Conservation (phyloP, 352 stramenopile genomes). For the Pelagophyceae sp. region DNA sequence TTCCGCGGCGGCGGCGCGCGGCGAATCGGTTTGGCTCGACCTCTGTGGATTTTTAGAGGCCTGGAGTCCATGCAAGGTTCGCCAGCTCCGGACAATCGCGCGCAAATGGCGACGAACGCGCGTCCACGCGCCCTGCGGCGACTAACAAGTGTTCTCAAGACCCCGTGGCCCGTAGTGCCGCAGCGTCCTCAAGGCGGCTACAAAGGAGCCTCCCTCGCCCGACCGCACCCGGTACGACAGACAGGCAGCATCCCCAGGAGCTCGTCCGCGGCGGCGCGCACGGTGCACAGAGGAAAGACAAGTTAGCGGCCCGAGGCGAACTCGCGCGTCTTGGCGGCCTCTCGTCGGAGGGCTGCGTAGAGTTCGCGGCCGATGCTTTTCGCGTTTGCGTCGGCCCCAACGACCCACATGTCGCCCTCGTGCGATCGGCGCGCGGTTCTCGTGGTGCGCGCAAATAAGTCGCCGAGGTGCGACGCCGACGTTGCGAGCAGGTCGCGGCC, state of each 20-base stretch:
- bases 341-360: background rate
- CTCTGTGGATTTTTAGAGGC: constrained; percentile 12
- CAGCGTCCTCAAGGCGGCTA: too few relatives aligned
- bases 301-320: background rate
- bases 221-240: too few relatives aligned
- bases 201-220: too few relatives aligned
- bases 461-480: background rate
- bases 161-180: too few relatives aligned
- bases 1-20: background rate
- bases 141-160: too few relatives aligned
- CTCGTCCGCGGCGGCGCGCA: too few relatives aligned
- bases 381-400: background rate
- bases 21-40: background rate
- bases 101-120: background rate
- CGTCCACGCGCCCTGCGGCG: background rate
- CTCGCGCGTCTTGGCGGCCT: background rate
- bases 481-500: constrained; percentile 20
- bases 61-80: constrained; percentile 6
- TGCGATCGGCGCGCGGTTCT: background rate
- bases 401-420: constrained; percentile 6
- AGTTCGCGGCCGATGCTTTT: background rate
- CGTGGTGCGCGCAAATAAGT: background rate
- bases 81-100: background rate
- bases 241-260: too few relatives aligned
- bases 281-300: too few relatives aligned